phyloP scores from a whole-genome alignment of 495 filamentous ascomycete genomes.

The Pseudotulostoma volvatum region DNA sequence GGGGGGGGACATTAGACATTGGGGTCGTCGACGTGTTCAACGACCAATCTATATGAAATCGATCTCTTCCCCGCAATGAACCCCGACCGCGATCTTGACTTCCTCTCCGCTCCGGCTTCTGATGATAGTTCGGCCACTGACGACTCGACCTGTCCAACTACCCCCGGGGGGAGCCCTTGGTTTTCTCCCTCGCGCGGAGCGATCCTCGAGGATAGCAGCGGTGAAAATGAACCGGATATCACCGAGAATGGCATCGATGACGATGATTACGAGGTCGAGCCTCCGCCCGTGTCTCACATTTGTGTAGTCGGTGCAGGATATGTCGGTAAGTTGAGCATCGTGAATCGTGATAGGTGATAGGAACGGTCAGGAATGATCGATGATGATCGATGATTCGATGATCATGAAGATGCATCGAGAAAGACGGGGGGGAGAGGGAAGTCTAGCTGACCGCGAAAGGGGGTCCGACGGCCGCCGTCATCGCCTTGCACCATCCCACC shows the following conservation, averaged over 20 bases:
- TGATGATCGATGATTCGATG: too few relatives aligned
- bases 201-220: too few relatives aligned
- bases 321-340: slow-evolving; percentile 31
- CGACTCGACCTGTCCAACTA: slow-evolving; percentile 36
- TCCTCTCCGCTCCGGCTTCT: slow-evolving; percentile 12
- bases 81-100: too few relatives aligned
- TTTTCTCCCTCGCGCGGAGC: slow-evolving; percentile 18
- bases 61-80: too few relatives aligned
- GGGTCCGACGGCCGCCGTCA: slow-evolving; percentile 59
- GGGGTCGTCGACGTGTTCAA: too few relatives aligned
- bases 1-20: too few relatives aligned
- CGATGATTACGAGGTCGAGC: too few relatives aligned
- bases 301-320: slow-evolving; percentile 51
- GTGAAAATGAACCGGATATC: slow-evolving; percentile 7
- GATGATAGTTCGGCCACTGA: slow-evolving; percentile 11
- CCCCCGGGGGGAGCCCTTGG: slow-evolving; percentile 34
- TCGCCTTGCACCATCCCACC: slow-evolving; percentile 53
- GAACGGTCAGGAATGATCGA: background rate
- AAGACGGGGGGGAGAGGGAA: background rate
- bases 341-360: background rate
- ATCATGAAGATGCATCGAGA: too few relatives aligned
- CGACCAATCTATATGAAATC: too few relatives aligned
- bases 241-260: too few relatives aligned
- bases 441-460: slow-evolving; percentile 28
- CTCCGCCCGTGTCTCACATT: too few relatives aligned